Conservation (phyloP, 176 grass and related monocot genomes). For the Musa schizocarpa region DNA sequence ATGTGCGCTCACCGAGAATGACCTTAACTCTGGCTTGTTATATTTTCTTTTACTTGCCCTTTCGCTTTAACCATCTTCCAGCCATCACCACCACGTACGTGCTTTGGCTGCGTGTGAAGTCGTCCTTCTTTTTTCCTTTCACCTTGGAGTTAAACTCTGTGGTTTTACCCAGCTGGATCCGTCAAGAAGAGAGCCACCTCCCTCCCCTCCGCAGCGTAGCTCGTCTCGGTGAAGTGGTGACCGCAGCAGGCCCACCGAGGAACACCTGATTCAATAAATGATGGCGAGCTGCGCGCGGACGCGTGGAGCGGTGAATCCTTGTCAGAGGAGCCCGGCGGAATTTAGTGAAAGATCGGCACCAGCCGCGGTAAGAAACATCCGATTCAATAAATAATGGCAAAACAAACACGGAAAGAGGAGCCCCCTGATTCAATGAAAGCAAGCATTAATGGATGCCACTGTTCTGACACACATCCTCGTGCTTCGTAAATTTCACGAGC, state of each 20-base stretch:
- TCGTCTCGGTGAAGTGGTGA: not conserved
- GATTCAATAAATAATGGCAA: not conserved
- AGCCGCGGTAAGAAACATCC: not conserved
- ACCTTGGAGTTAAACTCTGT: no score
- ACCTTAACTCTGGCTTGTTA: no score
- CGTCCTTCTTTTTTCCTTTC: no score
- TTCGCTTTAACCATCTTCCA: no score
- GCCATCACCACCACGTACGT: no score
- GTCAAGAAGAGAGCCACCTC: no score
- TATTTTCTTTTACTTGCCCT: no score
- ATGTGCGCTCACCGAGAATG: no score
- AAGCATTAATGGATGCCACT: not conserved
- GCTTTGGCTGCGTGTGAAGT: no score
- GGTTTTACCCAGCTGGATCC: no score
- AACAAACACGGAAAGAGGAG: not conserved
- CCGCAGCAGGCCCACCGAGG: not conserved
- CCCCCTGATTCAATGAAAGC: not conserved
- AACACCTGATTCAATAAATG: slow-evolving; percentile 2
- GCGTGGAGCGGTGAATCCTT: not conserved
- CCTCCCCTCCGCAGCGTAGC: not conserved
- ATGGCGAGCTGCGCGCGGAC: not conserved
- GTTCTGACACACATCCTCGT: no score
- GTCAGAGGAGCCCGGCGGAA: not conserved
- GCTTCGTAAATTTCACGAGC: no score
- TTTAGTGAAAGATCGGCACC: not conserved